Evolutionary conservation across 352 stramenopile genomes (phyloP), one percentile per base, ranked within the genome.

Genomic region (Pythium scleroteichum): DNA sequence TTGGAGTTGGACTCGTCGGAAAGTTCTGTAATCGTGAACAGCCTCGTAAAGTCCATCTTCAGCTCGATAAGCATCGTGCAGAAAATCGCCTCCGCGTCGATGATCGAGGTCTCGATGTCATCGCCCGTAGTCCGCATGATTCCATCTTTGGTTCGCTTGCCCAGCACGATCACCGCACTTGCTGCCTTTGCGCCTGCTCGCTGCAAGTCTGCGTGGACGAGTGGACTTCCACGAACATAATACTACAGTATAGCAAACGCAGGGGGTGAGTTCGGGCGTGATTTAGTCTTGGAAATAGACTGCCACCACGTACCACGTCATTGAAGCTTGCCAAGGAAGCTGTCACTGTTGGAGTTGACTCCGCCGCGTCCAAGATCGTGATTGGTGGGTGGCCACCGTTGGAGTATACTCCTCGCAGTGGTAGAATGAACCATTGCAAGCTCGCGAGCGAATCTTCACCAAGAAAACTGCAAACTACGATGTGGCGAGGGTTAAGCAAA

Each of bases 11-110:
- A 79, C 59, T 92, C 82, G 48, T 95, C 81, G 1, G 81, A 70
- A 22, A 95, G 79, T 49, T 95, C 86, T 0, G 86, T 95, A 64
- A 95, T 83, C 5, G 86, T 93, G 46, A 95, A 95, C 39, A 93
- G 87, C 56, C 78, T 82, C 9, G 78, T 73, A 20, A 92, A 90
- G 59, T 95, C 79, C 83, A 95, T 92, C 61, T 95, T 93, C 32
- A 95, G 68, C 57, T 93, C 83, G 32, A 95, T 83, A 14, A 95
- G 66, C 84, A 95, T 92, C 17, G 86, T 93, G 23, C 75, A 77
- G 50, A 95, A 93, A 66, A 95, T 92, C 12, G 84, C 86, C 59
- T 95, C 83, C 0, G 83, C 76, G 57, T 95, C 86, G 26, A 79
- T 75, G 2, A 95, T 88, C 27, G 79, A 90, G 38, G 78, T 81